Evolutionary conservation across 1,139 yeast species (phyloP), one percentile per base, ranked within the genome.

Genomic region (Hyphopichia wangnamkhiaoensis): DNA sequence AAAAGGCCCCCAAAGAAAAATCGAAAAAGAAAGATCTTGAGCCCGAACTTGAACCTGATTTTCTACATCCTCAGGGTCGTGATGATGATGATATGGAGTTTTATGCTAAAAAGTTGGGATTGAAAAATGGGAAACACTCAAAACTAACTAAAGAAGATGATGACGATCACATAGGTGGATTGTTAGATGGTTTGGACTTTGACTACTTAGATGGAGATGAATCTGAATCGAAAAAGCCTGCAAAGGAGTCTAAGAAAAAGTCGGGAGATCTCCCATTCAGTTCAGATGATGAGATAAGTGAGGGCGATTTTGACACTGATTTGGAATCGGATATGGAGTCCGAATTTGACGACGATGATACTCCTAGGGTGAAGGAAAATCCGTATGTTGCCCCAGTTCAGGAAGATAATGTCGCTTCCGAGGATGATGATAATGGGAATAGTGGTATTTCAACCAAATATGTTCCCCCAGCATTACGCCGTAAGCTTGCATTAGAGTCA

Each of bases 381-480:
- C 97, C 98, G 3, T 90, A 84, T 54, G 80, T 86, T 31, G 96
- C 98, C 0, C 95, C 96, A 2, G 67, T 64, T 4, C 37, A 48
- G 4, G 48, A 41, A 4, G 18, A 24, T 5, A 12, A 24, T 9
- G 41, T 21, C n/a, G 7, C 35, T 15, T 37, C 37, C 7, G 42
- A 37, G 5, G 39, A 33, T 1, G 42, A 39, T 5, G 39, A 37
- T 1, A 46, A 58, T 1, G 46, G 59, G 1, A 35, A 38, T 4
- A 30, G 26, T 3, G 51, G 61, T 4, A 37, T 48, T 2, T 41
- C 58, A 0, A 63, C 65, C 13, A 76, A 72, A 46, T 91, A 90
- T 58, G 66, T 90, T 20, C 98, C 98, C 1, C 98, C 97, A 0
- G 89, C 95, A 0, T 62, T 87, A 43, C 75, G 95, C 45, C 73